Conservation (phyloP, 78 protist species). For the Pelomyxa schiedti region DNA sequence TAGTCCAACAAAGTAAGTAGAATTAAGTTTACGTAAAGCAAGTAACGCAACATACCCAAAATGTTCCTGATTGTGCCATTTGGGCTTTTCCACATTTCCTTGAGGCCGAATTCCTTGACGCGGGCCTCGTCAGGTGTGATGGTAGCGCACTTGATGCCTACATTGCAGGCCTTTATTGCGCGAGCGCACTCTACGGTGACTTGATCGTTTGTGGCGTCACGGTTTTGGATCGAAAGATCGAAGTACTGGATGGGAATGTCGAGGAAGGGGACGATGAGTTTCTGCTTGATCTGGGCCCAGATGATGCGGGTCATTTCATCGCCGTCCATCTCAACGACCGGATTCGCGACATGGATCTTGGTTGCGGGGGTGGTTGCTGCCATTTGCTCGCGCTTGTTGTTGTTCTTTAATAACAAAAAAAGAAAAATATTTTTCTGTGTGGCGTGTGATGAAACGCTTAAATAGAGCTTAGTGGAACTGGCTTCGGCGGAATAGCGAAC, state of each 20-base stretch:
- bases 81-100: slow-evolving; percentile 87
- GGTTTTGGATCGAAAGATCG: slow-evolving; percentile 61
- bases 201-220: slow-evolving; percentile 66
- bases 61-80: slow-evolving; percentile 75
- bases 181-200: slow-evolving; percentile 81
- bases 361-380: no score
- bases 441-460: no score
- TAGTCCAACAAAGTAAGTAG: no score
- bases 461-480: no score
- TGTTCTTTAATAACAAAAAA: no score
- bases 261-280: no score
- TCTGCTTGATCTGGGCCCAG: slow-evolving; percentile 53
- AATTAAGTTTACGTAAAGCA: no score
- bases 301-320: slow-evolving; percentile 38
- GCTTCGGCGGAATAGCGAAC: no score
- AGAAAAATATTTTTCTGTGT: no score
- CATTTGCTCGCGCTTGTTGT: no score
- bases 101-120: slow-evolving; percentile 56
- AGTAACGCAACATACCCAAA: no score
- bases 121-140: slow-evolving; percentile 91
- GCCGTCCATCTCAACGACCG: slow-evolving; percentile 45
- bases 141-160: slow-evolving; percentile 94
- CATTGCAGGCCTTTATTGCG: slow-evolving; percentile 63
- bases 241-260: slow-evolving; percentile 39
- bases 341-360: slow-evolving; percentile 21